Evolutionary conservation across 345 rosid genomes (phyloP).

Genomic region (Hevea brasiliensis): DNA sequence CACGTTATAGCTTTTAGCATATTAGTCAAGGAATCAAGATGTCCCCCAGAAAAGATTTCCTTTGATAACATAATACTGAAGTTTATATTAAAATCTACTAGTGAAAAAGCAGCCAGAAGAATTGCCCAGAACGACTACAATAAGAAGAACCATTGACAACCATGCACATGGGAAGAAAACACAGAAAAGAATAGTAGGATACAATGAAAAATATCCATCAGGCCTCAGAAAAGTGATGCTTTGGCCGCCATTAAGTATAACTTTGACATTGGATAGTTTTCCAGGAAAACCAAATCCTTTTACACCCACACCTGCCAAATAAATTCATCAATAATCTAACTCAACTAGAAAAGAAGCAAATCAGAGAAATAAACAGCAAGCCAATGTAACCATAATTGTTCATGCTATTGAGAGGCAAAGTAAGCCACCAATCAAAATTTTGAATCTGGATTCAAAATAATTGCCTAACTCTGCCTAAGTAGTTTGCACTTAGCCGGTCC

Average conservation of each 20-base stretch:
- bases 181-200: slow-evolving; percentile 39
- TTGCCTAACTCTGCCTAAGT: no score
- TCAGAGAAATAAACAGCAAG: slow-evolving; percentile 2
- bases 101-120: background rate
- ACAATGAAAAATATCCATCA: slow-evolving; percentile 98
- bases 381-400: background rate
- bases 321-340: slow-evolving; percentile 8
- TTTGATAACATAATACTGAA: background rate
- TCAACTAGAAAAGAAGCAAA: background rate
- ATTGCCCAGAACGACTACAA: background rate
- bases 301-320: slow-evolving; percentile 38
- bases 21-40: slow-evolving; percentile 49
- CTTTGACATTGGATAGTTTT: slow-evolving; percentile 69
- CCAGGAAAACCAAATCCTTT: slow-evolving; percentile 57
- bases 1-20: slow-evolving; percentile 64
- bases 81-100: background rate
- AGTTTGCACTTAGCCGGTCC: no score
- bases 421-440: background rate
- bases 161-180: background rate
- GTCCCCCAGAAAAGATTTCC: background rate
- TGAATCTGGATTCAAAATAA: background rate
- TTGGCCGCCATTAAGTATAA: slow-evolving; percentile 84
- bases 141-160: background rate
- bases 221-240: slow-evolving; percentile 73
- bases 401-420: background rate